These are phyloP conservation scores for Aspergillus aculeatus DNA, from an alignment of 2,329 filamentous ascomycete genomes.

Conservation along the genomic window DNA sequence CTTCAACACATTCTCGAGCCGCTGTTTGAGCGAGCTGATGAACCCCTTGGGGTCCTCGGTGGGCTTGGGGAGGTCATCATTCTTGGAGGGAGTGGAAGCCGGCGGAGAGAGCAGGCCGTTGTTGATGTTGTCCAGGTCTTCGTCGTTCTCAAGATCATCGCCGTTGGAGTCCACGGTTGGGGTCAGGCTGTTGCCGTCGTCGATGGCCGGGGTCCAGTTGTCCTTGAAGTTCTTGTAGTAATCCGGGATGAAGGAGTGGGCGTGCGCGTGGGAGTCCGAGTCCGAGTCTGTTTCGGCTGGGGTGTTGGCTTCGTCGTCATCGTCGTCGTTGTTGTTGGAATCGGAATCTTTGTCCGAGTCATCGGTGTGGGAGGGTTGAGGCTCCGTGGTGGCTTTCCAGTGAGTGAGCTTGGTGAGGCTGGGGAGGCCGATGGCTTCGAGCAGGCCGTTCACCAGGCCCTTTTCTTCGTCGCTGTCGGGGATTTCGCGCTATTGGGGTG, in stretches of 20 bases:
- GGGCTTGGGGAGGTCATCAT: constrained; percentile 2
- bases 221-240: too few relatives aligned
- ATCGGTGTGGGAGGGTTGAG: neutral
- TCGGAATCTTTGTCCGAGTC: neutral
- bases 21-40: constrained; percentile 18
- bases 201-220: neutral
- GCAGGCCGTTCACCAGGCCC: constrained; percentile 14
- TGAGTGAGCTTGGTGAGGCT: constrained; percentile 5
- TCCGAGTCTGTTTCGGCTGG: too few relatives aligned
- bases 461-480: constrained; percentile 17
- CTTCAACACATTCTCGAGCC: constrained; percentile 20
- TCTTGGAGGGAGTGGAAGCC: neutral
- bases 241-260: too few relatives aligned
- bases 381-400: constrained; percentile 10
- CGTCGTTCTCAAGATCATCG: neutral
- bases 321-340: neutral
- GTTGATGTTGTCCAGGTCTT: neutral
- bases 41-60: constrained; percentile 20
- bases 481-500: constrained; percentile 21
- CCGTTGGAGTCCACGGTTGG: neutral
- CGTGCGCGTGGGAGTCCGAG: neutral
- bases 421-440: constrained; percentile 20
- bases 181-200: constrained; percentile 7
- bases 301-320: too few relatives aligned
- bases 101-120: neutral